A percentile compares a stretch with the other conserved stretches of the same genome.
Evolutionary conservation across 148 eudicot genomes (phyloP).

Genomic region (Oxyria digyna): DNA sequence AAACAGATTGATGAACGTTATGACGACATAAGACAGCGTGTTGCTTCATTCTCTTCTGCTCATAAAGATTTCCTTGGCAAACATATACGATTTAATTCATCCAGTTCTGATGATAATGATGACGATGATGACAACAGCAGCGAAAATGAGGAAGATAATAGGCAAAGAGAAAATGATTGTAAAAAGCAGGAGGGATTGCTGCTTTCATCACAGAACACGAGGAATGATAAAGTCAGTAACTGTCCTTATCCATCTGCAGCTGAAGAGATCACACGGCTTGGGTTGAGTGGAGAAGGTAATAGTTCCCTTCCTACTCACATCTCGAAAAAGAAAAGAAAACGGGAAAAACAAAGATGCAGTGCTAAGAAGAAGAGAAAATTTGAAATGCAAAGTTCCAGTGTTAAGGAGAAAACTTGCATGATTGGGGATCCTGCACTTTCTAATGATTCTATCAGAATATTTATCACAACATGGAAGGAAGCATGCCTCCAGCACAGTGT

Average conservation of each 20-base stretch:
- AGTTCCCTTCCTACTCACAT: conserved; percentile 14
- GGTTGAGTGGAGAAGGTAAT: conserved; percentile 40
- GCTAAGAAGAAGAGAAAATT: not conserved
- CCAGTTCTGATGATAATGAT: conserved; percentile 52
- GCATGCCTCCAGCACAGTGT: conserved; percentile 48
- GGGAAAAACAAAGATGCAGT: conserved; percentile 16
- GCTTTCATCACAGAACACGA: conserved; percentile 17
- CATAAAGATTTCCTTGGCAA: conserved; percentile 39
- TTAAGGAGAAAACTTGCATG: conserved; percentile 11
- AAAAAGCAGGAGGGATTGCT: conserved; percentile 15
- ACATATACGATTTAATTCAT: conserved; percentile 48
- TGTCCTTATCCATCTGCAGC: conserved; percentile 85
- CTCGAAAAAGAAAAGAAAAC: conserved; percentile 8
- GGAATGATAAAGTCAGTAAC: conserved; percentile 40
- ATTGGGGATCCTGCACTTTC: conserved; percentile 21
- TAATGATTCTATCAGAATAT: conserved; percentile 40
- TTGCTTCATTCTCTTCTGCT: conserved; percentile 45
- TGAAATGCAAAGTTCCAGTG: conserved; percentile 16
- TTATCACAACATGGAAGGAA: conserved; percentile 82
- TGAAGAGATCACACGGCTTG: conserved; percentile 74
- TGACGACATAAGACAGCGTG: conserved; percentile 36
- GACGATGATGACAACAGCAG: conserved; percentile 13
- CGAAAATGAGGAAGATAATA: conserved; percentile 19
- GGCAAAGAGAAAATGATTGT: conserved; percentile 15
- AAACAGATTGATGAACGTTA: conserved; percentile 68